Base-by-base conservation (phyloP, 306 rosid species). In the Hippophae rhamnoides region DNA sequence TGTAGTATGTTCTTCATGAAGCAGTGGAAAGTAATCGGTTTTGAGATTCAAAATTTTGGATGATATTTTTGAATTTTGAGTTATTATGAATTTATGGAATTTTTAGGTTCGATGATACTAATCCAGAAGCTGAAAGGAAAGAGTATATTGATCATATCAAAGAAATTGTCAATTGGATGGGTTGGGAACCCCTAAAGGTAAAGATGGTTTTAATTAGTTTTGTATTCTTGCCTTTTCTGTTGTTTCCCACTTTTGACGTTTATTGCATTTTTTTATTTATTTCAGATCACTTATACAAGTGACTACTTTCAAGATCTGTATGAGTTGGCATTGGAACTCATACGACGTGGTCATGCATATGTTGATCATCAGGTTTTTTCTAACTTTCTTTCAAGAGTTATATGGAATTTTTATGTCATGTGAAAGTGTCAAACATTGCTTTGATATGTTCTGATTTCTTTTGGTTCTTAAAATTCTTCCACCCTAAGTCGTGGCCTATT, bases 91-190 rank as follows among this genome's bases (percentile, higher is more conserved):
- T 58, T 41, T 72, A 1, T 74, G 61, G 71, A 58, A 47, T 68
- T 78, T 60, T 52, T 65, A 92, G 99, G 82, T 93, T 67, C 62
- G 97, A 93, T 72, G 99, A 93, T 65, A 93, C 99, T 38, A 93
- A 93, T 60, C 99, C 99, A 5, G 95, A 84, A 67, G 97, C 94
- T 61, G 99, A 93, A 66, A 93, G 84, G 83, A 81, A 82, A 79
- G 99, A 93, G 68, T 93, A 86, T 61, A 93, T 93, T 75, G 95
- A 93, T 75, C 99, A 84, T 69, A 93, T 93, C 57, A 77, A 88
- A 74, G 99, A 93, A 74, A 86, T 93, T 82, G 97, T 93, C 62
- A 70, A 72, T 65, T 93, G 99, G 99, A 93, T 93, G 93, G 99
- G 97, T 60, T 93, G 97, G 99, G 81, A 93, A 73, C 99, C 99